Percentiles rank a stretch among this genome's conserved stretches.
These are phyloP conservation scores for Schwanniomyces occidentalis DNA, from an alignment of 805 yeast species.

Conservation along the genomic window DNA sequence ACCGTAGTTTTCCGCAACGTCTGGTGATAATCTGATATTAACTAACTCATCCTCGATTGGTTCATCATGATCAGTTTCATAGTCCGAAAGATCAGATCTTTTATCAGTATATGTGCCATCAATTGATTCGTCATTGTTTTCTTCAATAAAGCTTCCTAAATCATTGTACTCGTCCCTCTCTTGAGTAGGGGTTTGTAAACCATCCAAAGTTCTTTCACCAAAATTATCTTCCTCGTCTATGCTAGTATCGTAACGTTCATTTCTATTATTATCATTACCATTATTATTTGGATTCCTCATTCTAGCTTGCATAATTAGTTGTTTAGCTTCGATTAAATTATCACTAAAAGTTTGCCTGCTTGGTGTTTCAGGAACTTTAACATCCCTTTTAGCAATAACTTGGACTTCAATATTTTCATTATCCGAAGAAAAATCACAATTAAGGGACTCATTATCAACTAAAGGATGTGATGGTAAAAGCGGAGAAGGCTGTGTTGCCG, in stretches of 20 bases:
- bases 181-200: constrained; percentile 33
- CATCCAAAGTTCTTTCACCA: constrained; percentile 36
- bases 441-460: constrained; percentile 7
- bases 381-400: neutral
- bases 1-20: constrained; percentile 31
- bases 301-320: constrained; percentile 10
- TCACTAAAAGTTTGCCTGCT: constrained; percentile 5
- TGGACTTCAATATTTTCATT: neutral
- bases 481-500: constrained; percentile 1
- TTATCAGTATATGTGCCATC: constrained; percentile 13
- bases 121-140: constrained; percentile 11
- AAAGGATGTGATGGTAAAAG: neutral
- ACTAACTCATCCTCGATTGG: constrained; percentile 21
- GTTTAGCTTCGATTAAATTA: constrained; percentile 20
- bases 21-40: constrained; percentile 31
- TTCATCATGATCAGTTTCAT: constrained; percentile 11
- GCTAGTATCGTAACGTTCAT: neutral
- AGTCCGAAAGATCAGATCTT: constrained; percentile 9
- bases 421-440: constrained; percentile 11
- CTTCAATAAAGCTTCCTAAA: constrained; percentile 26
- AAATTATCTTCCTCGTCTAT: constrained; percentile 29
- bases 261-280: neutral
- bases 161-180: constrained; percentile 31
- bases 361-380: constrained; percentile 3
- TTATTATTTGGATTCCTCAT: neutral